Conservation (phyloP, 495 filamentous ascomycete genomes). For the Physcia stellaris region DNA sequence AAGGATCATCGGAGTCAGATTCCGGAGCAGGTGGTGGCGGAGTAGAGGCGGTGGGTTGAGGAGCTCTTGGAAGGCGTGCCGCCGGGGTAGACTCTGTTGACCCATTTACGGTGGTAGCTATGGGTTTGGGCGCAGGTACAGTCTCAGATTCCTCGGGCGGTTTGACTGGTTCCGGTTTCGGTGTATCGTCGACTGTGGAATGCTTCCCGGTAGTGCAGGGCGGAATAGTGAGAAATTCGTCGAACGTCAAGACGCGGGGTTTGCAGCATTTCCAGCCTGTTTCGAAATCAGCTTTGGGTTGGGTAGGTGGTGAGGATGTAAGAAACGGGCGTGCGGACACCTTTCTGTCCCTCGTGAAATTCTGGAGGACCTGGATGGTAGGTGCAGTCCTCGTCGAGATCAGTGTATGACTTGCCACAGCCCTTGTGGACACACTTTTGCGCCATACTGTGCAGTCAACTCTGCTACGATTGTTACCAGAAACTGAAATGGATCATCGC, state of each 20-base stretch:
- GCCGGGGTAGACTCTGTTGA: conserved; percentile 22
- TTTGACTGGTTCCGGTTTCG: conserved; percentile 37
- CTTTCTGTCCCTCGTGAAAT: conserved; percentile 99
- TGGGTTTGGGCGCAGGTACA: conserved; percentile 16
- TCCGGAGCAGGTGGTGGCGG: conserved; percentile 58
- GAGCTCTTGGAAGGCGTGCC: conserved; percentile 33
- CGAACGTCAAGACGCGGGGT: conserved; percentile 91
- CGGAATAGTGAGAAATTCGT: conserved; percentile 90
- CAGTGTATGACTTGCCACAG: conserved; percentile 77
- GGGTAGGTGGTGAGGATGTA: conserved; percentile 9
- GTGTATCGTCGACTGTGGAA: conserved; percentile 69
- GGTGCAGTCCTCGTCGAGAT: conserved; percentile 70
- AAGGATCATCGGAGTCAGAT: conserved; percentile 76
- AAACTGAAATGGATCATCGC: too few relatives aligned
- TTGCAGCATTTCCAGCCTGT: conserved; percentile 99
- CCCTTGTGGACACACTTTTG: conserved; percentile 93
- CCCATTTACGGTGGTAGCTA: conserved; percentile 7
- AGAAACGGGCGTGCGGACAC: conserved; percentile 37
- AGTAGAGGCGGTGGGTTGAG: conserved; percentile 36
- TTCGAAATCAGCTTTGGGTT: too few relatives aligned
- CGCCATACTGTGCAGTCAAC: conserved; percentile 42
- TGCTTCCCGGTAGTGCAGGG: conserved; percentile 93
- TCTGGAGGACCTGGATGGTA: conserved; percentile 91
- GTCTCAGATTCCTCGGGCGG: conserved; percentile 20
- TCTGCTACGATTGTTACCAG: too few relatives aligned